A percentile compares a stretch with the other conserved stretches of the same genome.
phyloP scores from a whole-genome alignment of 306 rosid genomes.

The Cercis canadensis region DNA sequence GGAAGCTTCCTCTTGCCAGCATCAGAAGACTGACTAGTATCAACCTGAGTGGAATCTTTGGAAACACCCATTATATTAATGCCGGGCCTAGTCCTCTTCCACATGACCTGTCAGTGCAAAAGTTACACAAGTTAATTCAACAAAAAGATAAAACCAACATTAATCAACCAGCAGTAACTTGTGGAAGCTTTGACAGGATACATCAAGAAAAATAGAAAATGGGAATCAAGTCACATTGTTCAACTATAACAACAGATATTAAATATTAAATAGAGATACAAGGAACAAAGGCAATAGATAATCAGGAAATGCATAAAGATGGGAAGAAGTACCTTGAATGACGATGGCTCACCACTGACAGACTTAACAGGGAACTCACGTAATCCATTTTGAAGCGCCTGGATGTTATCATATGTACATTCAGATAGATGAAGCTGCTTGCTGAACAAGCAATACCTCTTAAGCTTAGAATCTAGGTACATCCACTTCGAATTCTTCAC shows the following conservation, averaged over 20 bases:
- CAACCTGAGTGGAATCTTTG: conserved; percentile 54
- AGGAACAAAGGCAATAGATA: neutral
- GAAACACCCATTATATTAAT: conserved; percentile 61
- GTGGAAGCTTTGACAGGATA: conserved; percentile 24
- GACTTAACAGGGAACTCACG: conserved; percentile 45
- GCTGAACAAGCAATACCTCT: conserved; percentile 68
- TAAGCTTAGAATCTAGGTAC: conserved; percentile 68
- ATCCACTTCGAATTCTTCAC: conserved; percentile 71
- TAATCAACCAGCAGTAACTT: conserved; percentile 8
- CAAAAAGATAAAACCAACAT: conserved; percentile 26
- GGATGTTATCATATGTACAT: conserved; percentile 91
- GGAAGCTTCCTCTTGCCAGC: conserved; percentile 60
- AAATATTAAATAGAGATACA: conserved; percentile 2
- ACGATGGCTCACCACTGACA: conserved; percentile 38
- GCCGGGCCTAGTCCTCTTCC: conserved; percentile 61
- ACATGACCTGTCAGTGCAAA: conserved; percentile 54
- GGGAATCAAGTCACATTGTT: neutral
- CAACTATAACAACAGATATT: conserved; percentile 13
- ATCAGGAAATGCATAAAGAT: conserved; percentile 13
- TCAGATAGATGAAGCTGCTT: conserved; percentile 78
- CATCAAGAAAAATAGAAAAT: neutral
- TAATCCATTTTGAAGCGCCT: conserved; percentile 69
- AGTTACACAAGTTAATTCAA: conserved; percentile 38
- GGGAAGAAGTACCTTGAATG: conserved; percentile 63
- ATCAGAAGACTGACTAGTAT: conserved; percentile 43